phyloP scores from a whole-genome alignment of 2,329 filamentous ascomycete genomes.

The Hirsutella minnesotensis region DNA sequence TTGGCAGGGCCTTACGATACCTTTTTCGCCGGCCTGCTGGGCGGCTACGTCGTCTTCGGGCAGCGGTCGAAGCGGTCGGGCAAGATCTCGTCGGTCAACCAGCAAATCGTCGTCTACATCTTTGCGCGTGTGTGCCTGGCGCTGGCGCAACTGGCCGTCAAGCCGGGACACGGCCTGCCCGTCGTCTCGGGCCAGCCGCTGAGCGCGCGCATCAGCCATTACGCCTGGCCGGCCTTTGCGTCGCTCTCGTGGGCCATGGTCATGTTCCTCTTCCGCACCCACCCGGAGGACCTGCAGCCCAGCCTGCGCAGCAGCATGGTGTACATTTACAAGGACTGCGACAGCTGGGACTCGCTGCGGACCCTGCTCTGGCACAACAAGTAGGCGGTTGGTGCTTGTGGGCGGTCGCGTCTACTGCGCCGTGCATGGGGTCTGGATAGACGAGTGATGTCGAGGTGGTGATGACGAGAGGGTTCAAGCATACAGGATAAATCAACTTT shows the following conservation, averaged over 20 bases:
- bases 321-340: slow-evolving; percentile 87
- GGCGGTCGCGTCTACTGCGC: not conserved
- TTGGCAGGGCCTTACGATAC: slow-evolving; percentile 69
- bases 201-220: slow-evolving; percentile 43
- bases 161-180: slow-evolving; percentile 43
- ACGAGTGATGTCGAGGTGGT: not conserved
- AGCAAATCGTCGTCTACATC: slow-evolving; percentile 97
- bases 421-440: not conserved
- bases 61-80: slow-evolving; percentile 48
- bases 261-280: slow-evolving; percentile 90
- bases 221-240: slow-evolving; percentile 90
- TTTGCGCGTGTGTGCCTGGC: slow-evolving; percentile 85
- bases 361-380: slow-evolving; percentile 82
- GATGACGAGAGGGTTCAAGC: no score
- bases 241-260: slow-evolving; percentile 83
- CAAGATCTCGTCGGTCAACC: slow-evolving; percentile 68
- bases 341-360: slow-evolving; percentile 77
- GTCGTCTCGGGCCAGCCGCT: slow-evolving; percentile 34
- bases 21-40: slow-evolving; percentile 76
- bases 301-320: slow-evolving; percentile 92
- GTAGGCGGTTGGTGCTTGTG: slow-evolving; percentile 22
- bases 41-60: slow-evolving; percentile 90
- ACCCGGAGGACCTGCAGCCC: slow-evolving; percentile 82
- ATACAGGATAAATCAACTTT: no score
- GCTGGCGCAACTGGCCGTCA: slow-evolving; percentile 70